Evolutionary conservation across 352 stramenopile species (phyloP).

Genomic region (Phytophthora aleatoria): DNA sequence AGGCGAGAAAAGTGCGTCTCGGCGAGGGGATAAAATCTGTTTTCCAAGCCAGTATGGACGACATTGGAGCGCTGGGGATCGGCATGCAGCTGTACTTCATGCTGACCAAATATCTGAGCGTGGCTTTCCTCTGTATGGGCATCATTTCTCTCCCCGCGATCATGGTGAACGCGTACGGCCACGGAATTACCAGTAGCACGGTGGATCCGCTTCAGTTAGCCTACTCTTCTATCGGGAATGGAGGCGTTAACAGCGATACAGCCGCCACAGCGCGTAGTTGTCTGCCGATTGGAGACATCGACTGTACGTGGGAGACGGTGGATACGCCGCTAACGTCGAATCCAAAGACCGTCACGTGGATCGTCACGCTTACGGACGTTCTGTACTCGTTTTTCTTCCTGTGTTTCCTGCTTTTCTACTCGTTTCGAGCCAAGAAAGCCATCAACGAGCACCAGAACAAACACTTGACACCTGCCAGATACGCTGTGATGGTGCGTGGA

Average conservation of each 20-base stretch:
- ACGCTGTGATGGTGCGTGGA: constrained; percentile 49
- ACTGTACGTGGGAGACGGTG: constrained; percentile 51
- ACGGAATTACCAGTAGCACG: constrained; percentile 49
- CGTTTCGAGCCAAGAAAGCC: constrained; percentile 29
- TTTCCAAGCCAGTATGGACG: constrained; percentile 38
- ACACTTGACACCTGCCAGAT: constrained; percentile 57
- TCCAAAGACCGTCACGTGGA: constrained; percentile 47
- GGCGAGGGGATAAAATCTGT: constrained; percentile 41
- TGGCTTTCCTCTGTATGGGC: constrained; percentile 46
- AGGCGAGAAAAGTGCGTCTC: constrained; percentile 41
- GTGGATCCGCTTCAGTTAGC: constrained; percentile 49
- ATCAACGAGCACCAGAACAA: constrained; percentile 46
- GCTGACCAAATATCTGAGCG: constrained; percentile 50
- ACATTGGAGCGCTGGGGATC: constrained; percentile 58
- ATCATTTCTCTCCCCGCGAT: constrained; percentile 47
- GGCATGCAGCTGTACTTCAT: constrained; percentile 70
- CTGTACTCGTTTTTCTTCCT: constrained; percentile 52
- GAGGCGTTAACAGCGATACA: constrained; percentile 43
- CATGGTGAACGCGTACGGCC: constrained; percentile 47
- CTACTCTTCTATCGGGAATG: constrained; percentile 51
- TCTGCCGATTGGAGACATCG: constrained; percentile 40
- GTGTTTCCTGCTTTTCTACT: constrained; percentile 44
- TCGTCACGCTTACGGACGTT: constrained; percentile 48
- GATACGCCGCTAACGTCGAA: constrained; percentile 48
- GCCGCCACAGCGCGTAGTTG: constrained; percentile 34